Percentiles rank a stretch among this genome's conserved stretches.
phyloP scores from a whole-genome alignment of 768 basidiomycete species.

The Coprinopsis strossmayeri region DNA sequence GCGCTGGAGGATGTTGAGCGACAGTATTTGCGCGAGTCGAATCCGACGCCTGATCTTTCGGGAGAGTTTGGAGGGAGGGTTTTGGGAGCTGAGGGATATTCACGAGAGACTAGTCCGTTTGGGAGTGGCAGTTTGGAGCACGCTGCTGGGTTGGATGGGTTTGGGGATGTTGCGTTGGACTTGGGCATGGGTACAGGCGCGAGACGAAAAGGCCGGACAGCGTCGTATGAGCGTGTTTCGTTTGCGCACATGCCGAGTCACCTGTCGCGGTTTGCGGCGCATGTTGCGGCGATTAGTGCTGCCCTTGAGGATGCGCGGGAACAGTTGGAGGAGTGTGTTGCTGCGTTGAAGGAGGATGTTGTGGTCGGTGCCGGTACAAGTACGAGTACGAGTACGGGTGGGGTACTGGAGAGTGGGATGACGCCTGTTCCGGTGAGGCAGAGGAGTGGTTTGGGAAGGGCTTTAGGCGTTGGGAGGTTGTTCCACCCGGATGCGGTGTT shows the following conservation, averaged over 20 bases:
- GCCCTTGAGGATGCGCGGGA: conserved; percentile 69
- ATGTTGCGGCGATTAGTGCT: conserved; percentile 62
- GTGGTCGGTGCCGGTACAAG: background rate
- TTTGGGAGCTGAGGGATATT: conserved; percentile 3
- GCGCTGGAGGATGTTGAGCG: conserved; percentile 58
- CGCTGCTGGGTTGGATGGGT: no score
- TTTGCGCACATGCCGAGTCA: conserved; percentile 75
- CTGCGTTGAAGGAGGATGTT: conserved; percentile 40
- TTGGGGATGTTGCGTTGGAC: no score
- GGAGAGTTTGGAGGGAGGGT: conserved; percentile 3
- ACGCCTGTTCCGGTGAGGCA: no score
- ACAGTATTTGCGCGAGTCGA: conserved; percentile 43
- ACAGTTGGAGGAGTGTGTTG: conserved; percentile 57
- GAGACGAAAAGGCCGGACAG: conserved; percentile 11
- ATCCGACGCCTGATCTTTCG: conserved; percentile 30
- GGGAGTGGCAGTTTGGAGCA: no score
- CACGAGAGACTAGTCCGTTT: conserved; percentile 2
- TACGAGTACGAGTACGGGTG: no score
- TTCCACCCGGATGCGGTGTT: background rate
- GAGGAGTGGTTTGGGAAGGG: no score
- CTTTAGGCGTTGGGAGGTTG: background rate
- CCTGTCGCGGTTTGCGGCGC: conserved; percentile 62
- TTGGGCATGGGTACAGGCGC: background rate
- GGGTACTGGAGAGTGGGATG: no score
- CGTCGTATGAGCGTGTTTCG: conserved; percentile 23